A percentile compares a stretch with the other conserved stretches of the same genome.
phyloP scores from a whole-genome alignment of 345 rosid species.

The Brassica nigra region DNA sequence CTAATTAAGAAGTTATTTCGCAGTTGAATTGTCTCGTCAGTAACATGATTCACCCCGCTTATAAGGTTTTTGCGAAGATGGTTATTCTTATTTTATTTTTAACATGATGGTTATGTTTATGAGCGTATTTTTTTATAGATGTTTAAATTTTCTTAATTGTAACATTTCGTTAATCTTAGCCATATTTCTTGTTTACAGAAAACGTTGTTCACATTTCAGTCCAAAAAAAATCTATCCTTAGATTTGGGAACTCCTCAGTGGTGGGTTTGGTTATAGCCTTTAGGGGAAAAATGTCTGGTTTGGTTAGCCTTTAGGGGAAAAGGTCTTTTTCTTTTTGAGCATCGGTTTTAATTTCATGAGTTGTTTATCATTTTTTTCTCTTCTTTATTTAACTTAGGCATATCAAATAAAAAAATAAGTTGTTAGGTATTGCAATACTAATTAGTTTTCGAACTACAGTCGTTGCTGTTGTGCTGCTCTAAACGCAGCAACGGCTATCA shows the following conservation, averaged over 20 bases:
- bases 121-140: too few relatives aligned
- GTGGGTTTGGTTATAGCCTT: constrained; percentile 5
- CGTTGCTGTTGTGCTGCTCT: constrained; percentile 1
- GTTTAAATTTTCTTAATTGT: not conserved
- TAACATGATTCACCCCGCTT: not conserved
- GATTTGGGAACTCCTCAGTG: constrained; percentile 33
- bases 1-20: not conserved
- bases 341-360: not conserved
- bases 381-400: not conserved
- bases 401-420: not conserved
- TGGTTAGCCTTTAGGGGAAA: constrained; percentile 13
- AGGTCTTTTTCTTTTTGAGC: not conserved
- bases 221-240: not conserved
- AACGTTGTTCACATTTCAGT: not conserved
- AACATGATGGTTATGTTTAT: too few relatives aligned
- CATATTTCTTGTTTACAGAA: not conserved
- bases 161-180: not conserved
- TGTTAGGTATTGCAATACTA: not conserved
- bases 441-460: not conserved
- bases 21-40: not conserved
- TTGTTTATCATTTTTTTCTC: not conserved
- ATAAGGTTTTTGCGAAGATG: not conserved
- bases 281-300: not conserved
- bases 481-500: constrained; percentile 16
- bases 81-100: not conserved